Percentiles rank a stretch among this genome's conserved stretches.
Conservation (phyloP, 768 basidiomycete species). For the Lactarius deliciosus region DNA sequence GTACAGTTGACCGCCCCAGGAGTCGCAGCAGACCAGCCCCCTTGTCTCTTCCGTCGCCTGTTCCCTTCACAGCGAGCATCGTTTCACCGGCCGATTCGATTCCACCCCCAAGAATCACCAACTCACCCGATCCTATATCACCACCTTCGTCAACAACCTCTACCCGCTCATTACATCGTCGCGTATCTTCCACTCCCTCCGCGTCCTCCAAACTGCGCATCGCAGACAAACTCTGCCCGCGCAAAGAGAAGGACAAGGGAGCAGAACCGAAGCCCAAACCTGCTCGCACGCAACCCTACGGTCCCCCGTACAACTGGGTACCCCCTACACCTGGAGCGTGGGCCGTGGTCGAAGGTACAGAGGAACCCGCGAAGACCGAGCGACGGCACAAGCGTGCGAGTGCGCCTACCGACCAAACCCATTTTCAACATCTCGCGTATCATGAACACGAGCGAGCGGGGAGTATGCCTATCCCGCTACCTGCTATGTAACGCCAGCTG, state of each 20-base stretch:
- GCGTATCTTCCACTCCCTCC: slow-evolving; percentile 10
- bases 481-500: neutral
- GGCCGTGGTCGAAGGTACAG: slow-evolving; percentile 19
- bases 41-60: neutral
- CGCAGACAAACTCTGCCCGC: slow-evolving; percentile 17
- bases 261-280: slow-evolving; percentile 16
- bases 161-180: slow-evolving; percentile 7
- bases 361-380: neutral
- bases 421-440: neutral
- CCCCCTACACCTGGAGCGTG: slow-evolving; percentile 28
- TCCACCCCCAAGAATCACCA: neutral
- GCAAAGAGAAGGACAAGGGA: slow-evolving; percentile 16
- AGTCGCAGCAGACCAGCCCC: slow-evolving; percentile 9
- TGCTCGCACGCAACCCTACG: slow-evolving; percentile 30
- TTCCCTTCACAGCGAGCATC: neutral
- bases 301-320: slow-evolving; percentile 27
- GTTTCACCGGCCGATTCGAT: neutral
- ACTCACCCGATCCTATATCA: slow-evolving; percentile 9
- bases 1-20: slow-evolving; percentile 1
- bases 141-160: neutral
- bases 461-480: neutral
- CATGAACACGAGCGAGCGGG: neutral
- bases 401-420: neutral
- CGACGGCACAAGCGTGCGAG: slow-evolving; percentile 18
- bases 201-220: slow-evolving; percentile 16